These are phyloP conservation scores for Setaria italica DNA, from an alignment of 202 grass and related monocot species.

Conservation along the genomic window DNA sequence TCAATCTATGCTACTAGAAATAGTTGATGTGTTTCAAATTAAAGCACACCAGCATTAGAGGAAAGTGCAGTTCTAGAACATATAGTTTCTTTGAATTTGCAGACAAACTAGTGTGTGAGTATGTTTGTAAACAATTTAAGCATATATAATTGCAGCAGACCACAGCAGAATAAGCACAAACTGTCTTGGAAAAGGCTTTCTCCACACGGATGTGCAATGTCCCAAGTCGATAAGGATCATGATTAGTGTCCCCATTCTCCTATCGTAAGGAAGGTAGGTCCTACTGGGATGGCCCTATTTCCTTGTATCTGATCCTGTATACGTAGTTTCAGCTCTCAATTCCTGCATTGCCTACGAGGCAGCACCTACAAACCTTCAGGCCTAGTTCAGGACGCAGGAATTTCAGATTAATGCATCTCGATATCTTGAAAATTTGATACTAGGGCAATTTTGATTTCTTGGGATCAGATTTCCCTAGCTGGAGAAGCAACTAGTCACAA, in stretches of 20 bases:
- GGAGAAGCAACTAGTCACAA: background rate
- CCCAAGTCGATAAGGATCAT: constrained; percentile 13
- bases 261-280: background rate
- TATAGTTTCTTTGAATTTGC: background rate
- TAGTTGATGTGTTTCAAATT: background rate
- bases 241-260: background rate
- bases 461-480: background rate
- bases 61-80: background rate
- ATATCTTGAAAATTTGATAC: too few species aligned
- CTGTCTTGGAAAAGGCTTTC: background rate
- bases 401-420: background rate
- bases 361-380: background rate
- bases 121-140: background rate
- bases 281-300: background rate
- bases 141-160: background rate
- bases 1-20: background rate
- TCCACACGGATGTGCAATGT: background rate
- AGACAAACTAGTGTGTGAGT: background rate
- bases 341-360: background rate
- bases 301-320: background rate
- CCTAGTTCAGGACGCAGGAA: background rate
- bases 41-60: background rate
- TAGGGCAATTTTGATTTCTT: background rate
- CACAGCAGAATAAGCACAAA: background rate
- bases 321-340: background rate